These are phyloP conservation scores for Sclerotinia sclerotiorum DNA, from an alignment of 2,329 filamentous ascomycete genomes.

Conservation along the genomic window DNA sequence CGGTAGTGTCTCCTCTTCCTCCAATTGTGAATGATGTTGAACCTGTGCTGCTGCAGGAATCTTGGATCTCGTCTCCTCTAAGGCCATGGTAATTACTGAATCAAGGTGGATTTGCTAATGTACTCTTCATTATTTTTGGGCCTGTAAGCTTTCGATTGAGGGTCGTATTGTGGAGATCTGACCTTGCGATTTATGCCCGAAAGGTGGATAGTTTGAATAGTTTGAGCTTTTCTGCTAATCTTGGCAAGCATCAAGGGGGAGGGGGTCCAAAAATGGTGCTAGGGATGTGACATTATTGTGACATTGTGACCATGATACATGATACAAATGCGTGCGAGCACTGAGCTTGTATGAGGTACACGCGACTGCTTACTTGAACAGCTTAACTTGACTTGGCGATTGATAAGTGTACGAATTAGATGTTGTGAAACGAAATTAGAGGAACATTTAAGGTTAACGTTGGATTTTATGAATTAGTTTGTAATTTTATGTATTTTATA, in stretches of 20 bases:
- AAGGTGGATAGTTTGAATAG: not conserved
- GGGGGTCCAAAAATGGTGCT: too few species aligned
- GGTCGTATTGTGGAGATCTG: not conserved
- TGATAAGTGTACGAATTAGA: not conserved
- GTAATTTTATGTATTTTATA: not conserved
- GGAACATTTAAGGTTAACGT: not conserved
- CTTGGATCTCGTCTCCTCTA: not conserved
- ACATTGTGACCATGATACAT: not conserved
- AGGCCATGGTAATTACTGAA: constrained; percentile 11
- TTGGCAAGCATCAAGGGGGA: constrained; percentile 6
- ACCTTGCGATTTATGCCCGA: constrained; percentile 3
- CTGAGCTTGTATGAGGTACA: constrained; percentile 10
- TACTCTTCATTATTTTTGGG: constrained; percentile 9
- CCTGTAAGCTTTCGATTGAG: constrained; percentile 14
- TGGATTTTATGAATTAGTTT: not conserved
- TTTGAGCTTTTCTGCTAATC: not conserved
- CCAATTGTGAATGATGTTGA: constrained; percentile 17
- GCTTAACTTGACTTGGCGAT: constrained; percentile 3
- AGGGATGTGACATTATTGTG: too few species aligned
- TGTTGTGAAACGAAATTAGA: constrained; percentile 2
- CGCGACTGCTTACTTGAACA: constrained; percentile 8
- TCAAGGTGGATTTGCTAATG: constrained; percentile 13
- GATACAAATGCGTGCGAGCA: constrained; percentile 12
- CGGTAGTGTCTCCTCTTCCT: not conserved
- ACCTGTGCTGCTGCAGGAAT: not conserved